These are phyloP conservation scores for Podosphaera fusca DNA, from an alignment of 2,329 filamentous ascomycete species.

Conservation along the genomic window DNA sequence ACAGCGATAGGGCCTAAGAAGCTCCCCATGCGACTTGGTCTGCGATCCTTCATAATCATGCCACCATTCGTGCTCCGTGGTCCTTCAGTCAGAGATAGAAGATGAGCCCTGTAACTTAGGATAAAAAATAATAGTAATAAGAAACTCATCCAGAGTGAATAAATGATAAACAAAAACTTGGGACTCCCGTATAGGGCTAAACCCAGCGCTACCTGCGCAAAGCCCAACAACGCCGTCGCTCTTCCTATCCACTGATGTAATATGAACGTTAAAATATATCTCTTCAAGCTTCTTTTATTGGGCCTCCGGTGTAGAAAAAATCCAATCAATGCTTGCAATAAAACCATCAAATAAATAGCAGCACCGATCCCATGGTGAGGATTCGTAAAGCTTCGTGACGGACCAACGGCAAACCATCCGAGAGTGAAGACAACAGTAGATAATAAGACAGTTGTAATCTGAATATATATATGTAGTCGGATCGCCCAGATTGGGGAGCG, in stretches of 20 bases:
- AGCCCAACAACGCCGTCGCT: conserved; percentile 53
- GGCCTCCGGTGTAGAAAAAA: conserved; percentile 27
- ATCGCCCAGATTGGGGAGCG: conserved; percentile 36
- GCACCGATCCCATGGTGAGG: conserved; percentile 70
- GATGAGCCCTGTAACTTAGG: conserved; percentile 44
- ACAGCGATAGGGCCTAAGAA: conserved; percentile 30
- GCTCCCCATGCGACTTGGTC: conserved; percentile 22
- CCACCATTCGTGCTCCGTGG: conserved; percentile 15
- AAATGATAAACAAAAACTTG: conserved; percentile 64
- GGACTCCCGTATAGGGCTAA: conserved; percentile 85
- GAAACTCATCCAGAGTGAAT: conserved; percentile 51
- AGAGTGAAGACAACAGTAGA: conserved; percentile 50
- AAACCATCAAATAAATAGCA: conserved; percentile 49
- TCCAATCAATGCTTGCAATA: conserved; percentile 49
- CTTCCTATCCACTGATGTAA: conserved; percentile 80
- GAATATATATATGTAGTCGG: conserved; percentile 49
- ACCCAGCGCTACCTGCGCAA: conserved; percentile 71
- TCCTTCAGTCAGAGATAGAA: conserved; percentile 24
- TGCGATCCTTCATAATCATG: conserved; percentile 25
- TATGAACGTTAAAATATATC: conserved; percentile 13
- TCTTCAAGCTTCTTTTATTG: conserved; percentile 21
- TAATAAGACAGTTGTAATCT: conserved; percentile 44
- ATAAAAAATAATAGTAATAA: conserved; percentile 59
- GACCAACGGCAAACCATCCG: conserved; percentile 59
- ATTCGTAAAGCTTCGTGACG: conserved; percentile 47